These are phyloP conservation scores for Tuber umbilicatum DNA, from an alignment of 495 filamentous ascomycete genomes.

Conservation along the genomic window DNA sequence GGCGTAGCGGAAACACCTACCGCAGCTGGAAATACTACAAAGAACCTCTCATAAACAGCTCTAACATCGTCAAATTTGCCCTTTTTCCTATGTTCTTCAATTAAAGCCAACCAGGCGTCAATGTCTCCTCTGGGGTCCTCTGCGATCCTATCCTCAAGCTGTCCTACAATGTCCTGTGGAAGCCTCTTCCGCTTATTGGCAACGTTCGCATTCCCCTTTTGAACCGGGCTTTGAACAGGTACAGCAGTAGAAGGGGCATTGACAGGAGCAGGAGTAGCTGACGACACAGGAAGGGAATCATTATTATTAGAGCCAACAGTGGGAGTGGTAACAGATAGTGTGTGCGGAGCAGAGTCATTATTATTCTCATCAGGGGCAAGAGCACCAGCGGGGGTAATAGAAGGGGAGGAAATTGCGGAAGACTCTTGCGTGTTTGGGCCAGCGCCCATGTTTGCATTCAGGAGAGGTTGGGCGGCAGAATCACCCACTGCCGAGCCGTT, in stretches of 20 bases:
- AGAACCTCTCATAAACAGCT: constrained; percentile 73
- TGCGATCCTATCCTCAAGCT: constrained; percentile 80
- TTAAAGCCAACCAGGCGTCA: constrained; percentile 79
- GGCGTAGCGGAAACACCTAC: constrained; percentile 54
- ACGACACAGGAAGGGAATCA: constrained; percentile 37
- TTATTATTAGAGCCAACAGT: constrained; percentile 32
- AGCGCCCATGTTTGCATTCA: constrained; percentile 23
- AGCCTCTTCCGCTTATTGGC: constrained; percentile 49
- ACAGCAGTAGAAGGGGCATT: constrained; percentile 30
- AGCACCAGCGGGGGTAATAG: constrained; percentile 31
- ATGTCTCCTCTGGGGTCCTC: constrained; percentile 89
- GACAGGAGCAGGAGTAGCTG: constrained; percentile 23
- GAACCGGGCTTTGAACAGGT: constrained; percentile 30
- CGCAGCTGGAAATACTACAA: constrained; percentile 77
- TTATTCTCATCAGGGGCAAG: constrained; percentile 38
- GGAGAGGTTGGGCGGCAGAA: constrained; percentile 28
- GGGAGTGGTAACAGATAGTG: constrained; percentile 33
- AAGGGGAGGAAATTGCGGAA: constrained; percentile 30
- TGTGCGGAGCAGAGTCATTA: constrained; percentile 32
- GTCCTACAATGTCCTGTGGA: constrained; percentile 70
- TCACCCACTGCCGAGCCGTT: constrained; percentile 28
- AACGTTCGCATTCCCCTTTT: constrained; percentile 20
- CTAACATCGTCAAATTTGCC: constrained; percentile 76
- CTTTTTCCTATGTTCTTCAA: constrained; percentile 74
- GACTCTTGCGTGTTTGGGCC: constrained; percentile 34